Percentiles rank a stretch among this genome's conserved stretches.
phyloP scores from a whole-genome alignment of 495 filamentous ascomycete species.

The Penicillium macrosclerotiorum region DNA sequence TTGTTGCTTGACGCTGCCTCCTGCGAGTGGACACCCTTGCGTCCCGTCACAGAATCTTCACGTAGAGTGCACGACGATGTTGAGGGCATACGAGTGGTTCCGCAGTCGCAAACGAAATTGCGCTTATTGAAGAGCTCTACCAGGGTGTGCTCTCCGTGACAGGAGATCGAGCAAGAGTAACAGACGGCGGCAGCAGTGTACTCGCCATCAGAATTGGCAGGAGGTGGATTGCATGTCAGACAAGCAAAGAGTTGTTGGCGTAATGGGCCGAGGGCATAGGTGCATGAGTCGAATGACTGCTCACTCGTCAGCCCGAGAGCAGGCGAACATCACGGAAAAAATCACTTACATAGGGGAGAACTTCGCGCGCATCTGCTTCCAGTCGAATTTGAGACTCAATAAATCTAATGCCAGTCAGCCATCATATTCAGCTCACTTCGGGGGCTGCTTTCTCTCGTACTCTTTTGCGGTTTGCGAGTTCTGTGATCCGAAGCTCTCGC shows the following conservation, averaged over 20 bases:
- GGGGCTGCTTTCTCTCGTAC: conserved; percentile 41
- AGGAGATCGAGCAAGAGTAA: conserved; percentile 94
- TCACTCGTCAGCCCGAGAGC: too few species aligned
- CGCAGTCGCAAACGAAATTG: conserved; percentile 95
- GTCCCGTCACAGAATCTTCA: conserved; percentile 67
- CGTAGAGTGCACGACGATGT: conserved; percentile 74
- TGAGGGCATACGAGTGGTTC: conserved; percentile 73
- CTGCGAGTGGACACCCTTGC: conserved; percentile 77
- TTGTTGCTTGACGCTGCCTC: conserved; percentile 68
- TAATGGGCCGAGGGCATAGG: conserved; percentile 78
- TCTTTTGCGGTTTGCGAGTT: conserved; percentile 86
- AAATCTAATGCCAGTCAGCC: conserved; percentile 54
- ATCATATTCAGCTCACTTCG: background rate
- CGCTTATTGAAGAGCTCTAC: conserved; percentile 97
- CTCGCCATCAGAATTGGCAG: conserved; percentile 54
- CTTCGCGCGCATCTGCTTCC: conserved; percentile 91
- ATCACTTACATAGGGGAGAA: conserved; percentile 76
- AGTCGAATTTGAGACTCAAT: conserved; percentile 86
- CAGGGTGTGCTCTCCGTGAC: conserved; percentile 90
- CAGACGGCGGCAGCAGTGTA: conserved; percentile 82
- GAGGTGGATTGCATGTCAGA: conserved; percentile 85
- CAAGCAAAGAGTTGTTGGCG: conserved; percentile 88
- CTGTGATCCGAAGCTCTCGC: conserved; percentile 61
- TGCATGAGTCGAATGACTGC: conserved; percentile 89
- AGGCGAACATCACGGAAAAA: too few species aligned